A percentile compares a stretch with the other conserved stretches of the same genome.
Conservation (phyloP, 2,329 filamentous ascomycete genomes). For the Penicillium sclerotiorum region DNA sequence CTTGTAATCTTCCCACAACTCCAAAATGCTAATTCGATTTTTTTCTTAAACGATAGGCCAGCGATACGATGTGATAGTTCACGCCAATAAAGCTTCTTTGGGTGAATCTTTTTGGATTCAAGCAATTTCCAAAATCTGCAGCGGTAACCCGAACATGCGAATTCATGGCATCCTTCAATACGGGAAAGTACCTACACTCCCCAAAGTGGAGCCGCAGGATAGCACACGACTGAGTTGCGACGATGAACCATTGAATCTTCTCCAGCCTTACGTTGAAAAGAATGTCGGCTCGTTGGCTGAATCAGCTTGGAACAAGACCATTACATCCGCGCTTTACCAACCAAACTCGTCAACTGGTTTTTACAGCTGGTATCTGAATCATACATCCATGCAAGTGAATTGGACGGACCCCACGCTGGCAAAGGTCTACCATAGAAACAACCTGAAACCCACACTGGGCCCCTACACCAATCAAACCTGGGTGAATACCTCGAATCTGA, state of each 20-base stretch:
- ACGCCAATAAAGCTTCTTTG: background rate
- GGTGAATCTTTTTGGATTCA: background rate
- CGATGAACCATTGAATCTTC: background rate
- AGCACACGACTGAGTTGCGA: background rate
- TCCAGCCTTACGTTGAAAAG: background rate
- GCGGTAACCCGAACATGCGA: background rate
- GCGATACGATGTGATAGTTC: conserved; percentile 6
- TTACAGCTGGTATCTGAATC: conserved; percentile 39
- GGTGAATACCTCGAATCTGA: conserved; percentile 15
- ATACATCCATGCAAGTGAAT: conserved; percentile 29
- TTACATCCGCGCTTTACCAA: background rate
- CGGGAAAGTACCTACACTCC: background rate
- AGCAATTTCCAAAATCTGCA: background rate
- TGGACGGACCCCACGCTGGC: background rate
- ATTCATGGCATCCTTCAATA: background rate
- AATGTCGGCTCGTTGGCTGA: background rate
- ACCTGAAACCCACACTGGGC: background rate
- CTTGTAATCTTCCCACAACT: no score
- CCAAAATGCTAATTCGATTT: no score
- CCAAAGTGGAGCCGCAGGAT: background rate
- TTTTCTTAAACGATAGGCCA: no score
- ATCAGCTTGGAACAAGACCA: background rate
- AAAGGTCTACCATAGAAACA: conserved; percentile 24
- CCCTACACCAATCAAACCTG: background rate
- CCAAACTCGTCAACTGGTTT: conserved; percentile 4